Evolutionary conservation across 2,329 filamentous ascomycete species (phyloP).

Genomic region (Fusarium udum): DNA sequence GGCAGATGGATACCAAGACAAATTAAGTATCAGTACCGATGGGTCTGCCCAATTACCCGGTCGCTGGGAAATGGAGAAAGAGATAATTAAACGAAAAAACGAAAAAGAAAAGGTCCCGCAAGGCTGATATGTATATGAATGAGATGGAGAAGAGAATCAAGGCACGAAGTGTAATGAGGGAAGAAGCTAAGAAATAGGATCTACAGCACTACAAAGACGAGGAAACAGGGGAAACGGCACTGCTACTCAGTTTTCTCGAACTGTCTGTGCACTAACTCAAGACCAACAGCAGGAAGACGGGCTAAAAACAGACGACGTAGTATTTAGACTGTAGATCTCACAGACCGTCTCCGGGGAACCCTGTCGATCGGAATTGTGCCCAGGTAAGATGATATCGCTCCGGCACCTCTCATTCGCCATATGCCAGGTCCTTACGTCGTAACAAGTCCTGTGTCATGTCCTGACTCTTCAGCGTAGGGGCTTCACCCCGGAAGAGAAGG

Average conservation of each 20-base stretch:
- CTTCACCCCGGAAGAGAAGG: background rate
- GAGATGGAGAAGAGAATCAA: background rate
- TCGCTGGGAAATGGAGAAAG: background rate
- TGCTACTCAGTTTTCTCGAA: background rate
- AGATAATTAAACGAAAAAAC: background rate
- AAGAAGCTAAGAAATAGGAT: background rate
- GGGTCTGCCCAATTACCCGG: background rate
- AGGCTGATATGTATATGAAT: background rate
- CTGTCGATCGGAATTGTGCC: background rate
- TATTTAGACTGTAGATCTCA: conserved; percentile 16
- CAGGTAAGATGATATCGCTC: background rate
- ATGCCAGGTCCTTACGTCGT: background rate
- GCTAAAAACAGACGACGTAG: background rate
- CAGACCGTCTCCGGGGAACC: conserved; percentile 16
- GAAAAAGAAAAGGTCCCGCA: background rate
- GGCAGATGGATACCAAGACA: background rate
- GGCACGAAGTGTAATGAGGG: background rate
- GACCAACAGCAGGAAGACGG: background rate
- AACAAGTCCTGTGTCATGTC: background rate
- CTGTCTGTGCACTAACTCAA: conserved; percentile 3
- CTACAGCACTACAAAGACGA: background rate
- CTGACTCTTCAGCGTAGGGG: background rate
- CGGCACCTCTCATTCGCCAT: background rate
- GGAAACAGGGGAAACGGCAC: background rate
- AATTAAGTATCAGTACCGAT: background rate